These are phyloP conservation scores for Tricharina praecox DNA, from an alignment of 495 filamentous ascomycete species.

Conservation along the genomic window DNA sequence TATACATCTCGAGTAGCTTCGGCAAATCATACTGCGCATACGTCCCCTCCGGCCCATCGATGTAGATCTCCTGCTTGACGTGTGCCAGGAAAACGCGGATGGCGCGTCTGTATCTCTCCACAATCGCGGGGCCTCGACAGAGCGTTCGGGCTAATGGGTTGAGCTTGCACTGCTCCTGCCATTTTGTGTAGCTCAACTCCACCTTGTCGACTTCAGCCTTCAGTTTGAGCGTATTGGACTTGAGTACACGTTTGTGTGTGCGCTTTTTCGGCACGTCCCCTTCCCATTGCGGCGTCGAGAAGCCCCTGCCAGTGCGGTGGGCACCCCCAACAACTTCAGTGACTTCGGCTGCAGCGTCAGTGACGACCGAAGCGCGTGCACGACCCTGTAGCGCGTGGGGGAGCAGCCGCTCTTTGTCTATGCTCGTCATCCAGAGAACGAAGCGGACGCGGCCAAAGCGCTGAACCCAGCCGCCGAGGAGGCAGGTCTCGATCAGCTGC, in stretches of 20 bases:
- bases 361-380: conserved; percentile 36
- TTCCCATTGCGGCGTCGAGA: conserved; percentile 7
- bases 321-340: conserved; percentile 33
- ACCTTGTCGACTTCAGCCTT: neutral
- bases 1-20: neutral
- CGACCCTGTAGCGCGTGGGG: conserved; percentile 39
- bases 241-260: neutral
- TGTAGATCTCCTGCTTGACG: neutral
- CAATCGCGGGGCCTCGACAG: neutral
- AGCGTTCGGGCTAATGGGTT: neutral
- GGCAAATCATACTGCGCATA: neutral
- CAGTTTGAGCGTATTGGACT: neutral
- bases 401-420: conserved; percentile 33
- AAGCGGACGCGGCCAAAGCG: conserved; percentile 53
- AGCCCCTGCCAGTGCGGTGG: conserved; percentile 26
- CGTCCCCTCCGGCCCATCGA: neutral
- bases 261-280: neutral
- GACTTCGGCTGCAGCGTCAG: conserved; percentile 38
- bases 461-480: conserved; percentile 37
- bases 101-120: neutral
- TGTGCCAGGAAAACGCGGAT: neutral
- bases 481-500: conserved; percentile 30
- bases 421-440: conserved; percentile 41
- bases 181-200: neutral
- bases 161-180: neutral